Evolutionary conservation across 2,329 filamentous ascomycete species (phyloP).

Genomic region (Didymella sp.): DNA sequence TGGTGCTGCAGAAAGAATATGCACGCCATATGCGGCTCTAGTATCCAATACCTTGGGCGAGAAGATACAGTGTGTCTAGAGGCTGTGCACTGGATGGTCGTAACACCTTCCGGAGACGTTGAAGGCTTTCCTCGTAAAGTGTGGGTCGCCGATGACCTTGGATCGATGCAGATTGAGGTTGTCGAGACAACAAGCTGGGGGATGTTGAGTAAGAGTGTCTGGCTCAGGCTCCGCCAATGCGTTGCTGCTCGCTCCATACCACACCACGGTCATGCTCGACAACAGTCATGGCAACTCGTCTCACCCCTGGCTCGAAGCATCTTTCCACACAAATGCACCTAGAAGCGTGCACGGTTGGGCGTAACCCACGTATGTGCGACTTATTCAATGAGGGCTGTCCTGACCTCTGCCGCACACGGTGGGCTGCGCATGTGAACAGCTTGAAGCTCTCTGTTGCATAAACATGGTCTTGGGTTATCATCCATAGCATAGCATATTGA

Average conservation of each 20-base stretch:
- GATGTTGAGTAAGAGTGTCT: background rate
- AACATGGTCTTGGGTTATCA: no score
- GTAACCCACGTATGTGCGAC: no score
- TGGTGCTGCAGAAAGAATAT: conserved; percentile 7
- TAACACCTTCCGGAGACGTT: conserved; percentile 4
- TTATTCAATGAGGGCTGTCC: background rate
- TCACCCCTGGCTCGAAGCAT: background rate
- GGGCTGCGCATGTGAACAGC: background rate
- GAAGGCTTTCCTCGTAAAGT: background rate
- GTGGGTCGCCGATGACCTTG: background rate
- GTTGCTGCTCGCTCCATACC: background rate
- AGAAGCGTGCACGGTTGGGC: no score
- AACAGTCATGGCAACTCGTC: background rate
- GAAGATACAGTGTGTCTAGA: background rate
- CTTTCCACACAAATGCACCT: no score
- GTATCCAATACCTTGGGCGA: background rate
- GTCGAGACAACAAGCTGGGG: background rate
- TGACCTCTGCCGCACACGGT: background rate
- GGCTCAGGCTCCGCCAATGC: background rate
- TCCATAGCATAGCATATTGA: no score
- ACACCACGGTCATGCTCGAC: background rate
- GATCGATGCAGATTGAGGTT: background rate
- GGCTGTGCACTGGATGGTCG: background rate
- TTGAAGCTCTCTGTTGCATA: no score
- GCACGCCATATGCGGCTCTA: conserved; percentile 16